Percentiles rank a stretch among this genome's conserved stretches.
phyloP scores from a whole-genome alignment of 2,329 filamentous ascomycete genomes.

The Diaporthe ilicicola region DNA sequence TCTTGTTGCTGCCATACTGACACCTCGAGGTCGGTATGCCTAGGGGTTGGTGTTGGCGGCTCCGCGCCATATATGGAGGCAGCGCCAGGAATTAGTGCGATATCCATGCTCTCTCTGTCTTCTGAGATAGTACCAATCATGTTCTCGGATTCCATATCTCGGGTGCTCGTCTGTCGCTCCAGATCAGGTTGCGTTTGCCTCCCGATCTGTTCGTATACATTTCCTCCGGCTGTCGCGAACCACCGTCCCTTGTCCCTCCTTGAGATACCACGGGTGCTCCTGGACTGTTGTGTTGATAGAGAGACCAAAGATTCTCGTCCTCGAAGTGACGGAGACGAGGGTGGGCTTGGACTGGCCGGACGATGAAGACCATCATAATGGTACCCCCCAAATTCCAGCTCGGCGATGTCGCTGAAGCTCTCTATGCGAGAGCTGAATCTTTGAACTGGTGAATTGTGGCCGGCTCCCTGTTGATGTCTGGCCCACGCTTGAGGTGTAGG shows the following conservation, averaged over 20 bases:
- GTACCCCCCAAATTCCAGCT: conserved; percentile 56
- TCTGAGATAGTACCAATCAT: conserved; percentile 34
- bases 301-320: conserved; percentile 51
- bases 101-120: conserved; percentile 39
- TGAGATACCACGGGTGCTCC: neutral
- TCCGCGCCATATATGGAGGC: conserved; percentile 47
- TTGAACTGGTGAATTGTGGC: neutral
- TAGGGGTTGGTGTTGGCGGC: neutral
- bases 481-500: neutral
- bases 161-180: conserved; percentile 49
- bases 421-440: conserved; percentile 38
- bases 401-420: conserved; percentile 42
- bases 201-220: conserved; percentile 36
- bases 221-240: neutral
- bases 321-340: conserved; percentile 37
- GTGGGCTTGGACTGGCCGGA: neutral
- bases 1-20: conserved; percentile 56
- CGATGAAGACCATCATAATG: conserved; percentile 59
- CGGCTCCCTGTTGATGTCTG: neutral
- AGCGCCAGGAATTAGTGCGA: conserved; percentile 52
- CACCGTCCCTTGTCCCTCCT: neutral
- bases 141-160: conserved; percentile 36
- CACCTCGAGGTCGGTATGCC: neutral
- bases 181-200: neutral
- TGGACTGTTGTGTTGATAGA: conserved; percentile 44